Evolutionary conservation across 2,329 filamentous ascomycete genomes (phyloP), one percentile per base, ranked within the genome.

Genomic region (Colletotrichum liaoningense): DNA sequence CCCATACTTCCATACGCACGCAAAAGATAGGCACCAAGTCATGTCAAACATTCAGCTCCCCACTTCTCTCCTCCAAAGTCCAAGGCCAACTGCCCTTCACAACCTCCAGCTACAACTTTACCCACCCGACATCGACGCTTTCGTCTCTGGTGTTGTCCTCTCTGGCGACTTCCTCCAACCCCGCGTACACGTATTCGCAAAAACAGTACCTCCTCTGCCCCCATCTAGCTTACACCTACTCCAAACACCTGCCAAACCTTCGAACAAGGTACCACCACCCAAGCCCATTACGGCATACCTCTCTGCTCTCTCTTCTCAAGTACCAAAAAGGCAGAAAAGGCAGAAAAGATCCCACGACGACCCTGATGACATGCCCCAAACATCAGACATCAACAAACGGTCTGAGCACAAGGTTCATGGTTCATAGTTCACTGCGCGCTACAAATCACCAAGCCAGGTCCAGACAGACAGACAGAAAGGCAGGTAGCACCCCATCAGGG

Each of bases 171-270:
- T 33, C 11, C 11, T 11, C 11, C 33, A 33, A 33, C 35, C 35
- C 35, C 35, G 62, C 56, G 55, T 28, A 56, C 33, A 57, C 65
- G 69, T 69, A 69, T 63, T 72, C 69, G 65, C 69, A 72, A 72
- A 56, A 56, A 64, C 26, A 26, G 26, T 26, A 26, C 26, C 42
- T 46, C 19, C 42, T 7, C 16, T 19, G 14, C 42, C 42, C 16
- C 42, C 1, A 46, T 46, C 7, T 5, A 19, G 42, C 16, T 46
- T 46, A 46, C 6, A 46, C 42, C 14, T 46, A 12, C 14, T 5
- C 38, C 38, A 42, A 42, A 42, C 12, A 42, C 16, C 38, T 42
- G 38, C 42, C 42, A 46, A n/a, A 46, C 42, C 16, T 38, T 38
- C 35, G 35, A 38, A 38, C 35, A 38, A 46, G 42, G 16, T 16